Percentiles rank a stretch among this genome's conserved stretches.
These are phyloP conservation scores for Elsinoe fawcettii DNA, from an alignment of 2,329 filamentous ascomycete genomes.

Conservation along the genomic window DNA sequence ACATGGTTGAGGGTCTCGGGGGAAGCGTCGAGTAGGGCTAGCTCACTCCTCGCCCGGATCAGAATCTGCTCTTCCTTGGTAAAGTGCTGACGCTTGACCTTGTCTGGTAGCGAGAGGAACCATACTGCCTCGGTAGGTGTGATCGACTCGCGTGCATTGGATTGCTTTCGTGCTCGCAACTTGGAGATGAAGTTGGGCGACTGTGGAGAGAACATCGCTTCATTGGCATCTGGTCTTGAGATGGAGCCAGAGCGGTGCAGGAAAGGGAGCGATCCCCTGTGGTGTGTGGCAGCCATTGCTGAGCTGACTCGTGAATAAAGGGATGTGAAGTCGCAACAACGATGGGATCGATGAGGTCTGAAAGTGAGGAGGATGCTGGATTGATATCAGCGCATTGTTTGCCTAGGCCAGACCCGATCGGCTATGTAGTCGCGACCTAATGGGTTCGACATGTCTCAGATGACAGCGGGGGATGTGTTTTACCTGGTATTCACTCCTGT, in stretches of 20 bases:
- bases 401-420: conserved; percentile 4
- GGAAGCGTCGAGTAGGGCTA: conserved; percentile 19
- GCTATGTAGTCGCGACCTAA: not conserved
- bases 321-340: not conserved
- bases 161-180: conserved; percentile 12
- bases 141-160: conserved; percentile 3
- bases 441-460: conserved; percentile 15
- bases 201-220: conserved; percentile 15
- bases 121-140: conserved; percentile 50
- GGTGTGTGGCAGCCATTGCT: conserved; percentile 13
- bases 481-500: conserved; percentile 9
- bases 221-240: not conserved
- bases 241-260: conserved; percentile 12
- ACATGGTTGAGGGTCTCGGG: conserved; percentile 11
- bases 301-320: not conserved
- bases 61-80: conserved; percentile 62
- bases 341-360: not conserved
- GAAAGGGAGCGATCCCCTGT: conserved; percentile 14
- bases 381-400: conserved; percentile 9
- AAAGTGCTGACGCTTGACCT: conserved; percentile 63
- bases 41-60: conserved; percentile 48
- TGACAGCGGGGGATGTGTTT: conserved; percentile 12
- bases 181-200: conserved; percentile 13
- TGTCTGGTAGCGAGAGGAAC: conserved; percentile 63
- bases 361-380: conserved; percentile 5